phyloP scores from a whole-genome alignment of 2,329 filamentous ascomycete species.

The Stachybotrys elegans region DNA sequence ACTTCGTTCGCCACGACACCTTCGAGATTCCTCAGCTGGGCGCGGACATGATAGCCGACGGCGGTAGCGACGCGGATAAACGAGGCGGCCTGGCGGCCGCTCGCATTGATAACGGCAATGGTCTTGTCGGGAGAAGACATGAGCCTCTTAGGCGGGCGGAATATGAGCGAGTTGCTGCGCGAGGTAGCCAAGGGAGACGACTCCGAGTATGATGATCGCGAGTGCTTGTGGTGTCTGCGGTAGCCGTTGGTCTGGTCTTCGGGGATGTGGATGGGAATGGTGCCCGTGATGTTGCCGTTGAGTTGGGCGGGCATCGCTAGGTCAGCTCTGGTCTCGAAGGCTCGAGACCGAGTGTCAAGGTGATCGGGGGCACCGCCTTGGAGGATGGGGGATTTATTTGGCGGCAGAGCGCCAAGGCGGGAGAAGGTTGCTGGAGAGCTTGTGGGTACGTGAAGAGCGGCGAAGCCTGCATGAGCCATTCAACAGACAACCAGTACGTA shows the following conservation, averaged over 20 bases:
- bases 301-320: slow-evolving; percentile 33
- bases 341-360: neutral
- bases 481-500: slow-evolving; percentile 24
- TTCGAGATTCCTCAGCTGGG: slow-evolving; percentile 82
- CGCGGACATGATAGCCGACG: slow-evolving; percentile 87
- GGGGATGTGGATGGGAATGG: slow-evolving; percentile 31
- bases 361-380: neutral
- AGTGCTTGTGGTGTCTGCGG: slow-evolving; percentile 52
- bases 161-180: slow-evolving; percentile 56
- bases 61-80: slow-evolving; percentile 91
- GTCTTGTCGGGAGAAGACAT: slow-evolving; percentile 65
- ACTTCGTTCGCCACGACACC: slow-evolving; percentile 88
- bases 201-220: slow-evolving; percentile 57
- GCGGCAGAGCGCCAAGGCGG: neutral
- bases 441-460: neutral
- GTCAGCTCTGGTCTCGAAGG: neutral
- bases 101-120: slow-evolving; percentile 92
- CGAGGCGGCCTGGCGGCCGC: slow-evolving; percentile 90
- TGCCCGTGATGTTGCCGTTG: slow-evolving; percentile 30
- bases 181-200: slow-evolving; percentile 49
- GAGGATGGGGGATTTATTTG: neutral
- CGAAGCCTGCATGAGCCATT: neutral
- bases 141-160: slow-evolving; percentile 54
- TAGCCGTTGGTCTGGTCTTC: slow-evolving; percentile 28
- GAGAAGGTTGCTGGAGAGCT: neutral